Conservation (phyloP, 306 rosid genomes). For the Quercus bicolor region DNA sequence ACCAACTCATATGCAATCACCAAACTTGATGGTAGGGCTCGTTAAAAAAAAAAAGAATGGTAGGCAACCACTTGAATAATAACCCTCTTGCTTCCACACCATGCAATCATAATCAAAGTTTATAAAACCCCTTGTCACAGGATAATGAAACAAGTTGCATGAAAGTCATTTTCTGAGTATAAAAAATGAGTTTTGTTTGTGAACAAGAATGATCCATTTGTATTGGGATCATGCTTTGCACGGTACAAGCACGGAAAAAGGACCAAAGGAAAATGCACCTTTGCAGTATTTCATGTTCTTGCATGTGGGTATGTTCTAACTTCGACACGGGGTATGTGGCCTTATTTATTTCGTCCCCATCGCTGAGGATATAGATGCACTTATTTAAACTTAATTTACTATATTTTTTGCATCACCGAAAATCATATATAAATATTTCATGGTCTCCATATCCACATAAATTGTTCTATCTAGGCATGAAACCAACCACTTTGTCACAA, state of each 20-base stretch:
- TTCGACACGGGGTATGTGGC: slow-evolving; percentile 15
- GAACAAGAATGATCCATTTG: not conserved
- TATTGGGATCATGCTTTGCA: slow-evolving; percentile 12
- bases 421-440: not conserved
- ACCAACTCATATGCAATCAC: not conserved
- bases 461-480: too few relatives aligned
- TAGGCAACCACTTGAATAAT: not conserved
- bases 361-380: not conserved
- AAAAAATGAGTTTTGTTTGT: not conserved
- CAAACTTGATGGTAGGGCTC: not conserved
- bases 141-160: not conserved
- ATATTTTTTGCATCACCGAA: not conserved
- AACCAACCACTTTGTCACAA: too few relatives aligned
- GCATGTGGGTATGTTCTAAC: slow-evolving; percentile 29
- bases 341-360: not conserved
- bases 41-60: not conserved
- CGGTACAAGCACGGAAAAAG: slow-evolving; percentile 8
- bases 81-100: not conserved
- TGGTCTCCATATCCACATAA: too few relatives aligned
- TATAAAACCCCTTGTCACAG: not conserved
- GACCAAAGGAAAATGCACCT: not conserved
- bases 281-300: slow-evolving; percentile 17
- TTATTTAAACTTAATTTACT: too few relatives aligned
- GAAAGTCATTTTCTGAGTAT: not conserved
- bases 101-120: not conserved